Percentiles rank a stretch among this genome's conserved stretches.
Conservation (phyloP, 495 filamentous ascomycete species). For the Copromyces sp. region DNA sequence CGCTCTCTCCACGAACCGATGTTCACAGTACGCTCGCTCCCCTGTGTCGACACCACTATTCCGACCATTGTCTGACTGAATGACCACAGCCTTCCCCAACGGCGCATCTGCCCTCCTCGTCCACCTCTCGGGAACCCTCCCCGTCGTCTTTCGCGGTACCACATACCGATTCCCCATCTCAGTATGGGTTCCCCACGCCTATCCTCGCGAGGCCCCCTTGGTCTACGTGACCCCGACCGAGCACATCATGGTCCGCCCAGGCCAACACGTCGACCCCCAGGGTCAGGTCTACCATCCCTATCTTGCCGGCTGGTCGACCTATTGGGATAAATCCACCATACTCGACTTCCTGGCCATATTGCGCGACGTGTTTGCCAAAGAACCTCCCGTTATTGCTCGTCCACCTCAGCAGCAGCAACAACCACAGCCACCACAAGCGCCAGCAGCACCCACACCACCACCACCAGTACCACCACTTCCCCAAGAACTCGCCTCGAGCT, state of each 20-base stretch:
- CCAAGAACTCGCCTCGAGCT: constrained; percentile 17
- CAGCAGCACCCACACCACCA: constrained; percentile 22
- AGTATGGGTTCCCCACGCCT: constrained; percentile 91
- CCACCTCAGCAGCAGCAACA: constrained; percentile 40
- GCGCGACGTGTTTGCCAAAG: constrained; percentile 82
- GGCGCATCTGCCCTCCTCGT: constrained; percentile 81
- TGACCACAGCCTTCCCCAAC: constrained; percentile 75
- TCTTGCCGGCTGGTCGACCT: constrained; percentile 75
- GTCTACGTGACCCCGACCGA: constrained; percentile 80
- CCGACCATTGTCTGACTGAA: neutral
- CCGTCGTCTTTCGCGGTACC: constrained; percentile 76
- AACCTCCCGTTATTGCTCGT: constrained; percentile 77
- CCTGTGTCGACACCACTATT: neutral
- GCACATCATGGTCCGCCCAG: constrained; percentile 80
- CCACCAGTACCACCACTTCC: constrained; percentile 35
- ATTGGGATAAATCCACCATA: constrained; percentile 82
- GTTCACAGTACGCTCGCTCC: constrained; percentile 70
- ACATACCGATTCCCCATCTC: constrained; percentile 87
- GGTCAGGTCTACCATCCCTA: constrained; percentile 95
- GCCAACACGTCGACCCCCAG: constrained; percentile 92
- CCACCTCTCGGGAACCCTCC: constrained; percentile 76
- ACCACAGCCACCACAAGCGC: constrained; percentile 22
- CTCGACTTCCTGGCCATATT: constrained; percentile 73
- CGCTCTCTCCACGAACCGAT: constrained; percentile 82
- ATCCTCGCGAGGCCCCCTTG: constrained; percentile 76